Evolutionary conservation across 495 filamentous ascomycete species (phyloP), one percentile per base, ranked within the genome.

Genomic region (Tricharina praecox): DNA sequence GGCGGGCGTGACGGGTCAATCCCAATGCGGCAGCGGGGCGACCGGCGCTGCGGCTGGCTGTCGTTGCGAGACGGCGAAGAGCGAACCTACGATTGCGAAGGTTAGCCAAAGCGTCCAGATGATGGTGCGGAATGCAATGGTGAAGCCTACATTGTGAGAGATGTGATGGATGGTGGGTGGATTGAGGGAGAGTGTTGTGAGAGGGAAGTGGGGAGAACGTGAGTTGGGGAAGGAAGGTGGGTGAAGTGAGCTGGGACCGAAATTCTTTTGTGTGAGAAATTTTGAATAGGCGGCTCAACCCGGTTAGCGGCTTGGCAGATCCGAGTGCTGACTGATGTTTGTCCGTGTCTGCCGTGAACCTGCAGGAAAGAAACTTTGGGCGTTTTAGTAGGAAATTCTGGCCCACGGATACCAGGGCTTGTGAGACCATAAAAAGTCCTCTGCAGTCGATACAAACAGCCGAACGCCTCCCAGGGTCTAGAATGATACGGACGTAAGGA

Each of bases 61-160:
- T 39, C 26, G 53, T 34, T 16, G 55, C 52, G 28, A 58, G 34
- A 23, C 56, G 56, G 34, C 56, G 56, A 47, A 59, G 51, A 55
- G 56, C 55, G 26, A 59, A 59, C 56, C 56, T 59, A 21, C 19
- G 11, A 43, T 20, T 15, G 34, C 5, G 7, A 43, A n/a, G 1
- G 13, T 1, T 11, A 11, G 18, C 2, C 21, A 42, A 43, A 16
- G 13, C n/a, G n/a, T n/a, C n/a, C n/a, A n/a, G n/a, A n/a, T n/a
- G n/a, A n/a, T n/a, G n/a, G n/a, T n/a, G n/a, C n/a, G n/a, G n/a
- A n/a, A n/a, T n/a, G n/a, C n/a, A n/a, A n/a, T n/a, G n/a, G n/a
- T n/a, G n/a, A 26, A 8, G 21, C 19, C 7, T 26, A 43, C 40
- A 43, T 43, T 11, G 13, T 43, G 40, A 3, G 40, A 43, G n/a